Evolutionary conservation across 108 stramenopile species (phyloP).

Genomic region (Cylindrotheca closterium): DNA sequence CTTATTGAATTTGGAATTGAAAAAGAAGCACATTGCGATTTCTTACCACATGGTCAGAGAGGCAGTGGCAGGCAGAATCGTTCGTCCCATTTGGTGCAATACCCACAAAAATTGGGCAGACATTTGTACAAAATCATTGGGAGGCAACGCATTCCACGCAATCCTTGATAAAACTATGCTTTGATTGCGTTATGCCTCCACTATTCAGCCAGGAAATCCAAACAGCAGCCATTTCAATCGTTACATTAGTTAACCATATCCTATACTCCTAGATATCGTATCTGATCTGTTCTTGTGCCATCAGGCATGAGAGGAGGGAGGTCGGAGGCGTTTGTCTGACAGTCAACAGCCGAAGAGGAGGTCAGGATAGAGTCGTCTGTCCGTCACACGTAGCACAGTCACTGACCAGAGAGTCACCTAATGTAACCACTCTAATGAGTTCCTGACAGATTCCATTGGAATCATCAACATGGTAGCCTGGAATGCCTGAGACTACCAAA

Average conservation of each 20-base stretch:
- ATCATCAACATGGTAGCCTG: too few relatives aligned
- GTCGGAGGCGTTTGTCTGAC: background rate
- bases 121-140: conserved; percentile 41
- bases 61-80: conserved; percentile 18
- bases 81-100: conserved; percentile 14
- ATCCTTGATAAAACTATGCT: background rate
- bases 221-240: too few relatives aligned
- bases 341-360: conserved; percentile 5
- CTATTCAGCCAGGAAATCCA: too few relatives aligned
- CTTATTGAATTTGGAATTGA: conserved; percentile 20
- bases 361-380: conserved; percentile 19
- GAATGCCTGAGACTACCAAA: too few relatives aligned
- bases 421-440: too few relatives aligned
- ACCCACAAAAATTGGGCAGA: conserved; percentile 26
- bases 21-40: conserved; percentile 49
- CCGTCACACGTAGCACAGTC: too few relatives aligned
- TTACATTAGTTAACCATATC: too few relatives aligned
- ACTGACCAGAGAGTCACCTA: too few relatives aligned
- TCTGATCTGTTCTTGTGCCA: too few relatives aligned
- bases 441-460: too few relatives aligned
- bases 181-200: too few relatives aligned
- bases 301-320: conserved; percentile 3
- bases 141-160: background rate
- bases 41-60: conserved; percentile 49
- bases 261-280: too few relatives aligned